Percentiles rank a stretch among this genome's conserved stretches.
Conservation (phyloP, 2,329 filamentous ascomycete species). For the Cylindrodendrum hubeiense region DNA sequence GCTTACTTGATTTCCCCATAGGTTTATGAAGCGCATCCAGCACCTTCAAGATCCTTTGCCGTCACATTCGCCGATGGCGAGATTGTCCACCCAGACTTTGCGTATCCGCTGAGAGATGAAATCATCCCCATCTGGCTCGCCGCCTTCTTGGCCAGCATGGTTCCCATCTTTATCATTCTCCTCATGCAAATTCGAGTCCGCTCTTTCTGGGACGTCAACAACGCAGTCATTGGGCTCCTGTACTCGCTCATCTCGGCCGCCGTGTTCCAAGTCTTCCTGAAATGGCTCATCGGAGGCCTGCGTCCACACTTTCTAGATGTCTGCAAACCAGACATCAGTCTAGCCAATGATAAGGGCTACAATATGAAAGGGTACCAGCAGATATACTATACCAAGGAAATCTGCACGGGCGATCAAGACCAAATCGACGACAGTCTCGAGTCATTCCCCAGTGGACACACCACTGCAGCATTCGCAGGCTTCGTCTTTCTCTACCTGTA, state of each 20-base stretch:
- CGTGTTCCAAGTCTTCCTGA: constrained; percentile 83
- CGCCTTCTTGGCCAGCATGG: constrained; percentile 72
- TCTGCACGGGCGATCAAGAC: constrained; percentile 75
- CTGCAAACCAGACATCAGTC: constrained; percentile 67
- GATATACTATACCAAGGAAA: constrained; percentile 77
- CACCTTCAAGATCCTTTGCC: constrained; percentile 77
- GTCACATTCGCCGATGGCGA: constrained; percentile 75
- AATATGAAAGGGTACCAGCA: constrained; percentile 64
- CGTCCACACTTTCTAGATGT: constrained; percentile 80
- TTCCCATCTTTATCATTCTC: constrained; percentile 75
- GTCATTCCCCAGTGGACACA: constrained; percentile 80
- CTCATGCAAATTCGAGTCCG: constrained; percentile 76
- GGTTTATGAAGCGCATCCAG: constrained; percentile 74
- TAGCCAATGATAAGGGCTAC: constrained; percentile 50
- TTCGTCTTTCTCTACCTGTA: constrained; percentile 80
- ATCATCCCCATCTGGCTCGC: constrained; percentile 80
- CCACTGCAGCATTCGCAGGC: constrained; percentile 78
- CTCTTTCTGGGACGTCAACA: constrained; percentile 79
- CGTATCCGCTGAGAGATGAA: constrained; percentile 77
- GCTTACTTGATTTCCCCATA: constrained; percentile 39
- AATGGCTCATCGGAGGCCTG: constrained; percentile 79
- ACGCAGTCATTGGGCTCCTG: constrained; percentile 75
- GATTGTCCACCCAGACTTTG: constrained; percentile 77
- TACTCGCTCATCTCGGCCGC: constrained; percentile 78
- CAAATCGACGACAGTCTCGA: constrained; percentile 78